Evolutionary conservation across 2,329 filamentous ascomycete genomes (phyloP), one percentile per base, ranked within the genome.

Genomic region (Trichoderma guizhouense): DNA sequence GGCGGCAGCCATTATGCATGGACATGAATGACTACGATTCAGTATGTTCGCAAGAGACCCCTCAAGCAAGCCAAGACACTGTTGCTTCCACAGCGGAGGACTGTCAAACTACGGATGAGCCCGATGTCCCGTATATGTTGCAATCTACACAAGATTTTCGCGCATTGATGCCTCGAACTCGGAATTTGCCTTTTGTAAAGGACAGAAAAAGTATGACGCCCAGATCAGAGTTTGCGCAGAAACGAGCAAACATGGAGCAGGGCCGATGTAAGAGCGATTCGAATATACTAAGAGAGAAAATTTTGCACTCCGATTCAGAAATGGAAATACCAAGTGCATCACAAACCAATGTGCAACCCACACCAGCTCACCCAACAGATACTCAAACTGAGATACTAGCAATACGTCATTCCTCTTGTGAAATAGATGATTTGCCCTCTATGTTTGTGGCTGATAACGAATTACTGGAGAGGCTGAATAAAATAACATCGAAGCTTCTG

Each of bases 131-230:
- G 21, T 28, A 18, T 14, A 4, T 28, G 3, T 7, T 39, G 5
- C 60, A 26, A 55, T 5, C 24, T 58, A 15, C 51, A 2, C 32
- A 65, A 11, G 71, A 75, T 34, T 81, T 80, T 67, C 77, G 76
- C 24, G 71, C 77, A 51, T 63, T 76, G 2, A 78, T 81, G 78
- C 80, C 80, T 4, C 76, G 57, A 15, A 79, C 78, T 55, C 78
- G 80, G 21, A 74, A 75, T 12, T 76, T 81, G 12, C 80, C 80
- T 3, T 81, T 80, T 63, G 1, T 60, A 32, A 68, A 15, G 36
- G 28, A 21, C 7, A 62, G 57, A 21, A 32, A 30, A 55, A 24
- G 9, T 11, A 47, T 62, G 18, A 12, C 47, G 12, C n/a, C 30
- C 1, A 57, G 11, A 39, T 12, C 11, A 21, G 24, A 62, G 15